Evolutionary conservation across 2,329 filamentous ascomycete genomes (phyloP), one percentile per base, ranked within the genome.

Genomic region (Calycina herbarum): DNA sequence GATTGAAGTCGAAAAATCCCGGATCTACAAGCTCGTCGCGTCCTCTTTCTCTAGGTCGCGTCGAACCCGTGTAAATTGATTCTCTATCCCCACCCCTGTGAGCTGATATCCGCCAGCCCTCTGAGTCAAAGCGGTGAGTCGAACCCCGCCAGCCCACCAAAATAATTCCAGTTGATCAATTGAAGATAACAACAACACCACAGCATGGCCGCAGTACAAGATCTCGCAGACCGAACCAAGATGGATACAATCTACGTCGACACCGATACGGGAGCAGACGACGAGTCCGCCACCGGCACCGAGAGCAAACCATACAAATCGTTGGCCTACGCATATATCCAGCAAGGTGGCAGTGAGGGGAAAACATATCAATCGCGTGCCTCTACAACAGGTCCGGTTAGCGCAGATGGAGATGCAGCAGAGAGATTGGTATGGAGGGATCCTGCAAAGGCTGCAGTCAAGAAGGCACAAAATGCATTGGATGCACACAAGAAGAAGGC

Each of bases 401-500:
- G 81, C 64, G 83, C 84, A 71, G 84, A 84, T 75, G 88, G 87
- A 68, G 91, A 92, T 73, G 83, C 85, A 69, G 82, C 83, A 63
- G 84, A 83, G 63, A 85, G 86, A 70, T 79, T 89, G 69, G 85
- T 87, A 72, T 97, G 90, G 90, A 94, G 94, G 81, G 88, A 90
- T 64, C 90, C 88, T 24, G 89, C 91, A 67, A 96, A 95, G 82
- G 91, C 90, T 67, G 92, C 92, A 27, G 78, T 93, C 76, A 97
- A 96, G 83, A 96, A 96, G 80, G 91, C 90, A 3, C 86, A 87
- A 81, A 89, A 88, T 77, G 87, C 88, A 69, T 87, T 87, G 70
- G 91, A 93, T 71, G 83, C 85, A 69, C 87, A 92, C 78, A 91
- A 92, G 85, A 94, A 93, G 85, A 96, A 96, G 84, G 84, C 90